These are phyloP conservation scores for Acacia acuminata DNA, from an alignment of 306 rosid species.

Conservation along the genomic window DNA sequence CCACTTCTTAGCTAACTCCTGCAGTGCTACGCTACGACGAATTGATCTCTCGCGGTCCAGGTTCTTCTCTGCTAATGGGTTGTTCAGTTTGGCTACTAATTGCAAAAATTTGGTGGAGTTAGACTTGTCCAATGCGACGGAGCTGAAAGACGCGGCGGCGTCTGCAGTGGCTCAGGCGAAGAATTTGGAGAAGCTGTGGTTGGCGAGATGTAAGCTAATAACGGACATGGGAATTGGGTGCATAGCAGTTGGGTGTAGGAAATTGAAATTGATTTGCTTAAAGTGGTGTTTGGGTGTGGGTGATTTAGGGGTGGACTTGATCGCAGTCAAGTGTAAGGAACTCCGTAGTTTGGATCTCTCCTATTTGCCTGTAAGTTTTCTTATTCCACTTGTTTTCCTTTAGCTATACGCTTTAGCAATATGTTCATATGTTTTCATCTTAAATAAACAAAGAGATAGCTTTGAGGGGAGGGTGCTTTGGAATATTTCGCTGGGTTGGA, in stretches of 20 bases:
- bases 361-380: constrained; percentile 65
- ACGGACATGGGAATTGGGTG: constrained; percentile 95
- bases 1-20: constrained; percentile 41
- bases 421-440: not conserved
- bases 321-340: constrained; percentile 84
- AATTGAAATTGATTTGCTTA: constrained; percentile 63
- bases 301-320: constrained; percentile 80
- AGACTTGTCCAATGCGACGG: constrained; percentile 81
- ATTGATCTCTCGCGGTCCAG: constrained; percentile 76
- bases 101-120: constrained; percentile 71
- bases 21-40: constrained; percentile 45
- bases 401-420: not conserved
- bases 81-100: constrained; percentile 40
- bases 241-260: constrained; percentile 87
- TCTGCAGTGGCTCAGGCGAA: constrained; percentile 72
- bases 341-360: constrained; percentile 78
- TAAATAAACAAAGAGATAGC: constrained; percentile 16
- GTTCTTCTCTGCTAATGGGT: constrained; percentile 62
- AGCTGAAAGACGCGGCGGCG: constrained; percentile 60
- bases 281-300: constrained; percentile 90
- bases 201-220: constrained; percentile 71
- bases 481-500: not conserved
- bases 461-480: not conserved
- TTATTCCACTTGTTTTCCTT: not conserved
- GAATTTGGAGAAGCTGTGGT: constrained; percentile 74